Base-by-base conservation (phyloP, 257 asterid species). In the Perilla frutescens region DNA sequence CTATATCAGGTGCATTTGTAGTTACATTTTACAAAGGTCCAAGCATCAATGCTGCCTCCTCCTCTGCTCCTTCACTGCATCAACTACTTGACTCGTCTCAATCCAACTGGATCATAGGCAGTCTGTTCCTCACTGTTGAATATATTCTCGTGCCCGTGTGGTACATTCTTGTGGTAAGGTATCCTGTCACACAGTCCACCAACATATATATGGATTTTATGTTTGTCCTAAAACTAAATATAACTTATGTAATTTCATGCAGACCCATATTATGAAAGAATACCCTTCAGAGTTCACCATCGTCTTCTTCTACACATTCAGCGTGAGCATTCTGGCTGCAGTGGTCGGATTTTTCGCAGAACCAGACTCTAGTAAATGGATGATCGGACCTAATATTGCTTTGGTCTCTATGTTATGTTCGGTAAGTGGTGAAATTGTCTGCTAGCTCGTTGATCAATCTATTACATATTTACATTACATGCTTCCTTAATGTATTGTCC, bases 11-110 rank as follows among this genome's bases (percentile, higher is more conserved):
- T 63, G 98, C 98, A 48, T 83, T 91, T 7, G 82, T 93, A 2
- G 97, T 93, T 9, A 89, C 98, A 76, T 81, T 93, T 7, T 93
- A 84, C 87, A 85, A 83, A 75, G 97, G 97, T 40, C 96, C 96
- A 48, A 88, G 79, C 76, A 75, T 93, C 41, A 72, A 20, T 5
- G 61, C 79, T 5, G 13, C 87, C 5, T 68, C 75, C 4, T 34
- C 84, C 43, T 5, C 81, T 9, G 60, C 81, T 0, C 34, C 54
- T 47, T 56, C 66, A 12, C 51, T 70, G 6, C 58, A 55, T 26
- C 83, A 50, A 48, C 29, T 79, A 43, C 85, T 82, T 9, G 56
- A 58, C 8, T 82, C 91, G 20, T 29, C 88, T 3, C 89, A 70
- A 34, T 83, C 97, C 6, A 75, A 84, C 41, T 93, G 98, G 98